Percentiles rank a stretch among this genome's conserved stretches.
These are phyloP conservation scores for Rhododendron ferrugineum DNA, from an alignment of 148 eudicot genomes.

Conservation along the genomic window DNA sequence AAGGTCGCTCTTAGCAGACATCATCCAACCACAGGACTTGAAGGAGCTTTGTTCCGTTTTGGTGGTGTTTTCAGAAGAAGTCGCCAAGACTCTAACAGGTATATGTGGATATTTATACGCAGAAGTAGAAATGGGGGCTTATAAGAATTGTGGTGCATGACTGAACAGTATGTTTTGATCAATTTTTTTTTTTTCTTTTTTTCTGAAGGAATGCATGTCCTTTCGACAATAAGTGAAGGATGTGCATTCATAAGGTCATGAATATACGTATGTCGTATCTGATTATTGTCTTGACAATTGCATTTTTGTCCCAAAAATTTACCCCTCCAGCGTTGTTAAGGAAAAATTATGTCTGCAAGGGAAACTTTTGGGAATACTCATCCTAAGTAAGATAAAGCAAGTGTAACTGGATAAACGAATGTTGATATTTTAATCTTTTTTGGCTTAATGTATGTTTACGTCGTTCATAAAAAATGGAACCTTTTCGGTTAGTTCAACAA, in stretches of 20 bases:
- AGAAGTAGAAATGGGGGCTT: constrained; percentile 11
- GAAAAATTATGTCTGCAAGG: not conserved
- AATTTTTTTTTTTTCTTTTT: not conserved
- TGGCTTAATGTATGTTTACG: not conserved
- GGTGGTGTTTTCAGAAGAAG: constrained; percentile 76
- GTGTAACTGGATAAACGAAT: not conserved
- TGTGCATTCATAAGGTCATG: not conserved
- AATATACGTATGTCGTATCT: not conserved
- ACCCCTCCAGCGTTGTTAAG: not conserved
- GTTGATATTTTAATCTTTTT: not conserved
- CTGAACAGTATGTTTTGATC: not conserved
- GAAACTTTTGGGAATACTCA: not conserved
- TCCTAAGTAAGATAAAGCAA: not conserved
- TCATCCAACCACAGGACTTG: constrained; percentile 88
- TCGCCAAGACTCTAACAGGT: constrained; percentile 84
- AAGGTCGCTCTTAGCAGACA: constrained; percentile 93
- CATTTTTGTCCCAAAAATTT: not conserved
- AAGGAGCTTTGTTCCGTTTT: constrained; percentile 93
- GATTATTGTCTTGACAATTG: not conserved
- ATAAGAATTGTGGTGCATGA: not conserved
- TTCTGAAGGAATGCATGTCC: not conserved
- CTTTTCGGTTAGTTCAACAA: not conserved
- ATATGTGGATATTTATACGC: not conserved
- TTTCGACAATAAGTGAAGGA: not conserved
- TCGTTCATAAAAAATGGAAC: not conserved